A percentile compares a stretch with the other conserved stretches of the same genome.
phyloP scores from a whole-genome alignment of 257 asterid genomes.

The Jasminum sambac region DNA sequence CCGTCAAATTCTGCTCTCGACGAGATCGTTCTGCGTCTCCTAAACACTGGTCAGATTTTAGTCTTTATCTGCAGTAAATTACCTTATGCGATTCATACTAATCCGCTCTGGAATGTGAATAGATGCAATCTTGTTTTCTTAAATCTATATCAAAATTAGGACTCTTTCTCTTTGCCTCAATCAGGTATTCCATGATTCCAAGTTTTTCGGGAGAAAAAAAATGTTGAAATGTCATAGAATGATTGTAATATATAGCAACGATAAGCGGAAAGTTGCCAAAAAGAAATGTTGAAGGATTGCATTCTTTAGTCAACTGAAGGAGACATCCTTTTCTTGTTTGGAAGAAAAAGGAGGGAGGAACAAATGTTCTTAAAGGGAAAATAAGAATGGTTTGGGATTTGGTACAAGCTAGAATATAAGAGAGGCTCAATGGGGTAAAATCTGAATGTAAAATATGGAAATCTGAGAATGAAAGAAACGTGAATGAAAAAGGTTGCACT shows the following conservation, averaged over 20 bases:
- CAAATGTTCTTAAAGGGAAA: conserved; percentile 5
- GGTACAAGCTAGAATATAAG: neutral
- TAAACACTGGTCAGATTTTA: conserved; percentile 63
- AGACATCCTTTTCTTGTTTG: conserved; percentile 4
- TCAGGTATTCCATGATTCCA: neutral
- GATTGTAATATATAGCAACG: neutral
- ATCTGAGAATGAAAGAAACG: neutral
- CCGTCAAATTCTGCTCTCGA: conserved; percentile 99
- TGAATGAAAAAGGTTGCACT: neutral
- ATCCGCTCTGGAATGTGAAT: conserved; percentile 17
- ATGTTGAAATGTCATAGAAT: conserved; percentile 1
- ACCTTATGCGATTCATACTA: conserved; percentile 15
- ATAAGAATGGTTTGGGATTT: neutral
- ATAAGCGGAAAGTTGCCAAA: conserved; percentile 1
- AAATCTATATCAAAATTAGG: conserved; percentile 6
- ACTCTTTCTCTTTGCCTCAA: conserved; percentile 11
- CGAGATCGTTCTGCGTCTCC: conserved; percentile 84
- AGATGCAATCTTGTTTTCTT: conserved; percentile 9
- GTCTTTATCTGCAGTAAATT: conserved; percentile 13
- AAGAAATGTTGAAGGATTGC: neutral
- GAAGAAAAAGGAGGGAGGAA: neutral
- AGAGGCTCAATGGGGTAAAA: neutral
- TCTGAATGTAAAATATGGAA: neutral
- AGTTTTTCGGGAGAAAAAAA: neutral
- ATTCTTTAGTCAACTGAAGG: neutral